Percentiles rank a stretch among this genome's conserved stretches.
Conservation (phyloP, 345 rosid species). For the Citropsis articulata region DNA sequence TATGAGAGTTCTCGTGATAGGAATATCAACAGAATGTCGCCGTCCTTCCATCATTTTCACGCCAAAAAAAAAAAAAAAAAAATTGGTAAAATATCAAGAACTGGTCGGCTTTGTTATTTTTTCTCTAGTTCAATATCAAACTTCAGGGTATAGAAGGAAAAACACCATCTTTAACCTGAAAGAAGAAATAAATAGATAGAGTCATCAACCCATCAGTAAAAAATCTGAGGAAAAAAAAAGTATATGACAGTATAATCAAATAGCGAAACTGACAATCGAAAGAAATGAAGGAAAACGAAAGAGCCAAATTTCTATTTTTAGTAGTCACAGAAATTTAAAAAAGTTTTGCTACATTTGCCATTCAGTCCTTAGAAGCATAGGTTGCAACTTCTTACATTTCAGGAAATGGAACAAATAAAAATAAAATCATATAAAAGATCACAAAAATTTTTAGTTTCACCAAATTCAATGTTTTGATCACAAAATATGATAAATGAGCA, state of each 20-base stretch:
- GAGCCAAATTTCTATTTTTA: neutral
- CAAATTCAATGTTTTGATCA: neutral
- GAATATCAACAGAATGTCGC: conserved; percentile 88
- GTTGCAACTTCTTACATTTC: neutral
- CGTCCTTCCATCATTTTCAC: conserved; percentile 56
- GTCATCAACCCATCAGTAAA: neutral
- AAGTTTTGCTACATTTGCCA: neutral
- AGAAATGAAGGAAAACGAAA: neutral
- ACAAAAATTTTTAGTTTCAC: neutral
- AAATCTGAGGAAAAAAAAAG: neutral
- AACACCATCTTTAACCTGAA: conserved; percentile 30
- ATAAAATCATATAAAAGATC: neutral
- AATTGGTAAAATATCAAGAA: neutral
- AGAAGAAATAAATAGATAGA: conserved; percentile 11
- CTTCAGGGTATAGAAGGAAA: conserved; percentile 14
- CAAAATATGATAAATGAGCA: neutral
- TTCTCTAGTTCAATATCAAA: conserved; percentile 15
- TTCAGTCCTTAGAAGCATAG: neutral
- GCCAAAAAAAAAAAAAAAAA: neutral
- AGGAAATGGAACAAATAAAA: neutral
- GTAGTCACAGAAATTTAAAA: neutral
- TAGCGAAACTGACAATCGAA: too few species aligned
- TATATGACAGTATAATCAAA: neutral
- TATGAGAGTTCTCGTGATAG: conserved; percentile 81
- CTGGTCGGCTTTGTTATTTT: neutral